A percentile compares a stretch with the other conserved stretches of the same genome.
These are phyloP conservation scores for Elasticomyces elasticus DNA, from an alignment of 495 filamentous ascomycete species.

Conservation along the genomic window DNA sequence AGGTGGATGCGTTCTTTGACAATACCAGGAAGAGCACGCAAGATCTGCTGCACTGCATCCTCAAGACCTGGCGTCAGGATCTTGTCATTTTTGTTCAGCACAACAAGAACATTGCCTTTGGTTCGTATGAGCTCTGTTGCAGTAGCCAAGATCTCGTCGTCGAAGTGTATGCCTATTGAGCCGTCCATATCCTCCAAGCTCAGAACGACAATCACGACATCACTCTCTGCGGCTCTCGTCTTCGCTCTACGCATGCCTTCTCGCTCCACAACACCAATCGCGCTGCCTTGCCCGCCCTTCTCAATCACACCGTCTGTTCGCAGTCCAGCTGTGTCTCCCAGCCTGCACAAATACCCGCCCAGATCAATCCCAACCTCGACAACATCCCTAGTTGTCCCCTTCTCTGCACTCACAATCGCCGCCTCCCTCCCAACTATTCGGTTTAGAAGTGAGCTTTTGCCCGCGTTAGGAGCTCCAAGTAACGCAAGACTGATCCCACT, in stretches of 20 bases:
- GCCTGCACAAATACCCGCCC: conserved; percentile 73
- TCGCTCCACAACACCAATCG: conserved; percentile 55
- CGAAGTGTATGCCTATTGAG: conserved; percentile 36
- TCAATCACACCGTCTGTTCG: conserved; percentile 26
- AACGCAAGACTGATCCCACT: conserved; percentile 79
- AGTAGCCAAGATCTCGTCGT: conserved; percentile 49
- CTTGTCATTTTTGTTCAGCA: conserved; percentile 72
- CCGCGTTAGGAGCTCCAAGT: conserved; percentile 85
- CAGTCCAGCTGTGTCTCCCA: conserved; percentile 90
- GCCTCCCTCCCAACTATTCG: conserved; percentile 84
- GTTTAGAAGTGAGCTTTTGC: conserved; percentile 91
- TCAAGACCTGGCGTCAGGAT: conserved; percentile 12
- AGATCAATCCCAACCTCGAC: conserved; percentile 88
- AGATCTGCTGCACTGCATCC: conserved; percentile 11
- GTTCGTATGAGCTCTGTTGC: conserved; percentile 44
- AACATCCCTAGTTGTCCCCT: conserved; percentile 87
- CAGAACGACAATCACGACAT: conserved; percentile 74
- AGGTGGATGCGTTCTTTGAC: conserved; percentile 39
- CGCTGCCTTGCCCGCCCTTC: not conserved
- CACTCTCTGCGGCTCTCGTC: conserved; percentile 67
- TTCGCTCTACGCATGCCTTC: conserved; percentile 87
- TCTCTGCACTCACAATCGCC: conserved; percentile 84
- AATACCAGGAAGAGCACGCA: conserved; percentile 27
- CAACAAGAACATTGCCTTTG: conserved; percentile 56
- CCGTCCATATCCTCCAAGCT: conserved; percentile 47